Evolutionary conservation across 129 eudicot genomes (phyloP), one percentile per base, ranked within the genome.

Genomic region (Lactuca saligna): DNA sequence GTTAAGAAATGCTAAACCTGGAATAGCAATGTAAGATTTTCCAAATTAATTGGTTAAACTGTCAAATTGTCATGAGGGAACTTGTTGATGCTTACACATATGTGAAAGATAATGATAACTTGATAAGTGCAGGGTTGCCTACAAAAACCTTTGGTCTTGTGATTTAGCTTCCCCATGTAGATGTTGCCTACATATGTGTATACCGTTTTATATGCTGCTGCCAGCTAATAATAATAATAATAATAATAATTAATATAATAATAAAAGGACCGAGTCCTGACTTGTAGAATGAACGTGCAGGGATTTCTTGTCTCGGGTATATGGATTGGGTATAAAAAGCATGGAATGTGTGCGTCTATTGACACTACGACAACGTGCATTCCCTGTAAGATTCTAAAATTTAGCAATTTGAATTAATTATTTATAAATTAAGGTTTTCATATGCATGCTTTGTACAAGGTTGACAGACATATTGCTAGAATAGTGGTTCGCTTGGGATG

Each of bases 251-350:
- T 25, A 25, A 25, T 25, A 25, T 25, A 25, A 25, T 25, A 25
- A 25, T 25, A 25, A 25, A 25, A 25, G 29, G 29, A 25, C 29
- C 2, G 29, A 25, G 29, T 25, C 29, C 29, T 25, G 29, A 25
- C 29, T 25, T 25, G 29, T 25, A 25, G 29, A 25, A 25, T 1
- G 2, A 25, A 9, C 29, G 5, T 67, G 54, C 62, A 79, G 87
- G 70, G 71, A 79, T 1, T 79, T 71, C 64, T 57, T 83, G 48
- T 67, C 60, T 65, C 71, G 66, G 66, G 71, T 83, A 34, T 56
- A 10, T 5, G 87, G 87, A 64, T 54, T 83, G 34, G 87, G 87
- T 39, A 8, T 79, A 44, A 83, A 79, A 72, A 79, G 87, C 74
- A 73, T 12, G 39, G 84, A 83, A 68, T 83, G 82, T 59, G 25